These are phyloP conservation scores for Cyclotella choctawhatcheeana DNA, from an alignment of 108 stramenopile species.

Conservation along the genomic window DNA sequence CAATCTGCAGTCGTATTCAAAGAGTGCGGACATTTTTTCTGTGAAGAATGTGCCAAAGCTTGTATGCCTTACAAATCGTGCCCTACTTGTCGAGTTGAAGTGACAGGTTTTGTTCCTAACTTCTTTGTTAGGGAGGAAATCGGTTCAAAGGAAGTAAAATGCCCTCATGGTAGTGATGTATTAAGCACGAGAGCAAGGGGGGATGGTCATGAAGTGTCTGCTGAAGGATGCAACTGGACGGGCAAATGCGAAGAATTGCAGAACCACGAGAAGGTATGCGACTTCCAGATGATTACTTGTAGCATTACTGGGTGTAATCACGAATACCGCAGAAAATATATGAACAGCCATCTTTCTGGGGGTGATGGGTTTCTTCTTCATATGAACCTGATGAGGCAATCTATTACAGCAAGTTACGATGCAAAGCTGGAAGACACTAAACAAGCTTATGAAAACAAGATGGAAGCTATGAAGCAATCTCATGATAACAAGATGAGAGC, in stretches of 20 bases:
- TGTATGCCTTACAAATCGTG: neutral
- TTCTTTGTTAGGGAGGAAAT: neutral
- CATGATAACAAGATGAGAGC: too few relatives aligned
- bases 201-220: neutral
- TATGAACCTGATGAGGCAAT: conserved; percentile 12
- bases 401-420: too few relatives aligned
- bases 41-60: neutral
- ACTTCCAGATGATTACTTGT: neutral
- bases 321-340: neutral
- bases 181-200: neutral
- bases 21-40: conserved; percentile 7
- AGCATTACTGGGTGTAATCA: neutral
- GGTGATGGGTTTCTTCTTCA: neutral
- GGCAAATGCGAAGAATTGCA: neutral
- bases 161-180: neutral
- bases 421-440: neutral
- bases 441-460: too few relatives aligned
- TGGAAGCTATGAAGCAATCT: too few relatives aligned
- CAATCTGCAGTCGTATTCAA: neutral
- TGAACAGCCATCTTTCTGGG: neutral
- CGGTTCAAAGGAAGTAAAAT: neutral
- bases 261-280: neutral
- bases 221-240: neutral
- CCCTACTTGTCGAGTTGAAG: neutral
- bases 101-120: neutral